Evolutionary conservation across 140 eudicot genomes (phyloP).

Genomic region (Artemisia princeps): DNA sequence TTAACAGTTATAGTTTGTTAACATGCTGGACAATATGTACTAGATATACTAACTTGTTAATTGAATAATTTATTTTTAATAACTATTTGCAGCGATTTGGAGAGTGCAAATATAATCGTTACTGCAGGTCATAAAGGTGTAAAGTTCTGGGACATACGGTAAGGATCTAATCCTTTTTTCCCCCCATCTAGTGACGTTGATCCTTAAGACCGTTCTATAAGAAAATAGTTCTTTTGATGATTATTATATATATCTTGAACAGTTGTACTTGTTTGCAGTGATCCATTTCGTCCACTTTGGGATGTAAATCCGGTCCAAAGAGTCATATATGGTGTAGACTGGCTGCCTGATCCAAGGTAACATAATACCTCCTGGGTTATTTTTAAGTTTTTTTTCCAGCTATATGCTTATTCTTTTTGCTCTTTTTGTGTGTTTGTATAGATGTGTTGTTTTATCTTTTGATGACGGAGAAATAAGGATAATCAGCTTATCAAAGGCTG

Average conservation of each 20-base stretch:
- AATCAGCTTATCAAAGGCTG: slow-evolving; percentile 58
- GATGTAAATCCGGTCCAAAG: slow-evolving; percentile 40
- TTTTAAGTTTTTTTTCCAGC: background rate
- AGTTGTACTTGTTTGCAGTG: slow-evolving; percentile 37
- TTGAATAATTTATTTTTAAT: background rate
- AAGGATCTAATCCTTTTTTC: slow-evolving; percentile 12
- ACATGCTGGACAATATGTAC: too few species aligned
- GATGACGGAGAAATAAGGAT: slow-evolving; percentile 78
- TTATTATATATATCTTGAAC: too few species aligned
- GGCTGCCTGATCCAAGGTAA: slow-evolving; percentile 86
- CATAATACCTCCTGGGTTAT: background rate
- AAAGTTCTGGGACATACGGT: slow-evolving; percentile 97
- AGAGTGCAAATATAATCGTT: slow-evolving; percentile 61
- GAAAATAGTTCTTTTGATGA: too few species aligned
- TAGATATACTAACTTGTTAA: background rate
- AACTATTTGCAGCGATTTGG: slow-evolving; percentile 59
- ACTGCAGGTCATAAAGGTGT: slow-evolving; percentile 72
- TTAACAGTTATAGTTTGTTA: too few species aligned
- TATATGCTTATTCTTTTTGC: background rate
- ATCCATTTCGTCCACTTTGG: slow-evolving; percentile 84
- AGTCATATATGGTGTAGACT: slow-evolving; percentile 60
- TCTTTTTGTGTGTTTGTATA: slow-evolving; percentile 25
- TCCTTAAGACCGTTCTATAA: too few species aligned
- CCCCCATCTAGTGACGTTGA: background rate
- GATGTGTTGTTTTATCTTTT: slow-evolving; percentile 53